Percentiles rank a stretch among this genome's conserved stretches.
phyloP scores from a whole-genome alignment of 805 yeast species.

The Starmerella floricola region DNA sequence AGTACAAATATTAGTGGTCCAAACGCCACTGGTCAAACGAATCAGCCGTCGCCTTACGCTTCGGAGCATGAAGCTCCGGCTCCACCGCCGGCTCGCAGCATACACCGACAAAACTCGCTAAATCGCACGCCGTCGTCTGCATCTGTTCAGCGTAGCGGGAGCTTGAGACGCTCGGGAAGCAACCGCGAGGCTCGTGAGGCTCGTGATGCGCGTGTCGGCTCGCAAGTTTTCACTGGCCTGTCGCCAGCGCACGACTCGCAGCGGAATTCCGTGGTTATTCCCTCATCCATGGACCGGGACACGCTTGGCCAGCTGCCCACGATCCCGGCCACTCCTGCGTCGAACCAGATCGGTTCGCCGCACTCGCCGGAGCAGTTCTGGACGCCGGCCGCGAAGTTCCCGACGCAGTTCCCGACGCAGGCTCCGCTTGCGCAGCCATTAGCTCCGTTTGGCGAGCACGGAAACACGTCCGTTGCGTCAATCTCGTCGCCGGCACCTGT shows the following conservation, averaged over 20 bases:
- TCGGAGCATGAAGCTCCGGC: slow-evolving; percentile 7
- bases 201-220: slow-evolving; percentile 10
- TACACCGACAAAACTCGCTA: slow-evolving; percentile 10
- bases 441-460: slow-evolving; percentile 12
- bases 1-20: too few relatives aligned
- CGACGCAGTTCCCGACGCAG: slow-evolving; percentile 10
- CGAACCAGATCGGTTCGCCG: background rate
- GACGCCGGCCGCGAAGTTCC: slow-evolving; percentile 22
- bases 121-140: slow-evolving; percentile 13
- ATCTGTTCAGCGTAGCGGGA: slow-evolving; percentile 14
- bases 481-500: slow-evolving; percentile 17
- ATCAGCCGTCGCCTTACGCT: too few relatives aligned
- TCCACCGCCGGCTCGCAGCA: slow-evolving; percentile 18
- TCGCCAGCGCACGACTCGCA: slow-evolving; percentile 5
- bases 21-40: too few relatives aligned
- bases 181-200: background rate
- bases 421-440: background rate
- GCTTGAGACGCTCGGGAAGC: background rate
- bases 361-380: slow-evolving; percentile 21
- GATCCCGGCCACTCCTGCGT: slow-evolving; percentile 9
- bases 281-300: background rate
- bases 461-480: slow-evolving; percentile 23
- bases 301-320: slow-evolving; percentile 9
- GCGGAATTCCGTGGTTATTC: background rate
- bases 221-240: slow-evolving; percentile 13